Percentiles rank a stretch among this genome's conserved stretches.
phyloP scores from a whole-genome alignment of 768 basidiomycete genomes.

The Gymnopilus junonius region DNA sequence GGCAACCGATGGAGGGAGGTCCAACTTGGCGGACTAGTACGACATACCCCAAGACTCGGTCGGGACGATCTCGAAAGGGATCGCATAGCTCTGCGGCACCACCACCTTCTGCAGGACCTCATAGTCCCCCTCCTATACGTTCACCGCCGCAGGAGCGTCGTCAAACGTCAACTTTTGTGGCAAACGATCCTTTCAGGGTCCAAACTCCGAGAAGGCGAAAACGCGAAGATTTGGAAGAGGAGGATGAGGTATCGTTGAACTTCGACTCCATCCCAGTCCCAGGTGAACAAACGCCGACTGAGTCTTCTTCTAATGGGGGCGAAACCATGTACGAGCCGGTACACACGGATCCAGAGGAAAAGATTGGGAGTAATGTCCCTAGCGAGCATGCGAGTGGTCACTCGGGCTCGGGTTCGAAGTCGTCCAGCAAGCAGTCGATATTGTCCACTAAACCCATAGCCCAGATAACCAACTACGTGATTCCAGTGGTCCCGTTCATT shows the following conservation, averaged over 20 bases:
- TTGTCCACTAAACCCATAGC: background rate
- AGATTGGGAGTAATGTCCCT: background rate
- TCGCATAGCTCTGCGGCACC: background rate
- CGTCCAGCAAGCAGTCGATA: background rate
- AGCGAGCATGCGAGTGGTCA: background rate
- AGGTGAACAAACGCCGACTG: too few species aligned
- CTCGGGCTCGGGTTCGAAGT: background rate
- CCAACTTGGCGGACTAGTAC: too few species aligned
- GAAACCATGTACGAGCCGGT: background rate
- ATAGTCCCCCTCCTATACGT: background rate
- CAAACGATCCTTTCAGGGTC: background rate
- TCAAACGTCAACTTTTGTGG: background rate
- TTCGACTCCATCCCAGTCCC: background rate
- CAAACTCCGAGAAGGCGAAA: background rate
- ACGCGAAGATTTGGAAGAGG: background rate
- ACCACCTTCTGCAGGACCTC: too few species aligned
- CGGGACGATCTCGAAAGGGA: background rate
- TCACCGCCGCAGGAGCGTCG: background rate
- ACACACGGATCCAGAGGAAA: background rate
- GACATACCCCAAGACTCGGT: too few species aligned
- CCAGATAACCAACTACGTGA: background rate
- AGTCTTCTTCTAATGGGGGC: background rate
- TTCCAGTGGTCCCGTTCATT: slow-evolving; percentile 18
- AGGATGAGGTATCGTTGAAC: too few species aligned
- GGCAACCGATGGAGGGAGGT: too few species aligned